phyloP scores from a whole-genome alignment of 208 protist species.

The Willaertia magna region DNA sequence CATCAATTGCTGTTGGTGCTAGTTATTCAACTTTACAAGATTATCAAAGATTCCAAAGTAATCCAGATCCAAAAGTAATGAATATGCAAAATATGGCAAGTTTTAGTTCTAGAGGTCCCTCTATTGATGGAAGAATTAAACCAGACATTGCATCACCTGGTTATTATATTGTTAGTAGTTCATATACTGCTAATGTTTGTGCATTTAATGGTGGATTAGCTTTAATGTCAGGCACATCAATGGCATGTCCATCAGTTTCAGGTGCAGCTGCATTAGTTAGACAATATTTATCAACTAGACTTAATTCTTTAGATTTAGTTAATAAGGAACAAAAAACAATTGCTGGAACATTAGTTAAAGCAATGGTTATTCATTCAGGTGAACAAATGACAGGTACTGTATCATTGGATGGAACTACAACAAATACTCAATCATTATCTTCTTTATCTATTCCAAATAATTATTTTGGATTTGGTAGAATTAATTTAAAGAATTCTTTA shows the following conservation, averaged over 20 bases:
- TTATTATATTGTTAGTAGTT: neutral
- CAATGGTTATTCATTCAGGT: neutral
- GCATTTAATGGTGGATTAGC: neutral
- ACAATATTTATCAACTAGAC: neutral
- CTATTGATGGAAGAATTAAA: constrained; percentile 8
- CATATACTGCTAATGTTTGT: neutral
- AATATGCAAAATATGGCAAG: neutral
- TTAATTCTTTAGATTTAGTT: neutral
- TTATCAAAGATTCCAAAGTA: neutral
- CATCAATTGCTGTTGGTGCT: neutral
- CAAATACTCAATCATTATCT: neutral
- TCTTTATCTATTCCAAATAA: neutral
- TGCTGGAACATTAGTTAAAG: neutral
- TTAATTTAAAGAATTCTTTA: neutral
- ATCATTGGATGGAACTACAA: neutral
- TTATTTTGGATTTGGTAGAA: neutral
- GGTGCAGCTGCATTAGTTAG: neutral
- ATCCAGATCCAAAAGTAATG: neutral
- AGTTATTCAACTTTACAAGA: neutral
- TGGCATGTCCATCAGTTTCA: constrained; percentile 52
- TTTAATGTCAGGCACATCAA: constrained; percentile 54
- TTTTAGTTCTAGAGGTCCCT: neutral
- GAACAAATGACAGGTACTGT: neutral
- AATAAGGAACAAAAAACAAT: neutral
- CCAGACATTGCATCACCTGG: constrained; percentile 10